A percentile compares a stretch with the other conserved stretches of the same genome.
phyloP scores from a whole-genome alignment of 164 flowering plant species.

The Piper betle region DNA sequence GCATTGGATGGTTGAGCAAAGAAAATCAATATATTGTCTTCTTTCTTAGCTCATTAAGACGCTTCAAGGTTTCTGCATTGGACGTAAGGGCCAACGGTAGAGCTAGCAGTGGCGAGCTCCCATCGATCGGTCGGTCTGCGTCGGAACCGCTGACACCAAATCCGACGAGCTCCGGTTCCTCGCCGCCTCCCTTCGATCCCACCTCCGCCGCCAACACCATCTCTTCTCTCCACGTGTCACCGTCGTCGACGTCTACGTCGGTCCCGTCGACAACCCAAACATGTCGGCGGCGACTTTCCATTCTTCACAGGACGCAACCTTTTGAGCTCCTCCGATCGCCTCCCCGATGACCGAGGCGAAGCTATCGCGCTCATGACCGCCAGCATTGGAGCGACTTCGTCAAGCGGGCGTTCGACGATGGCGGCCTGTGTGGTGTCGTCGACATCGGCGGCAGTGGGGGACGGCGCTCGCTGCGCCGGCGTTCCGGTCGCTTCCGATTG shows the following conservation, averaged over 20 bases:
- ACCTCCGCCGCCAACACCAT: slow-evolving; percentile 26
- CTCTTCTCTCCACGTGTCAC: slow-evolving; percentile 21
- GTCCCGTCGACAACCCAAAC: slow-evolving; percentile 21
- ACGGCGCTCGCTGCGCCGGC: slow-evolving; percentile 65
- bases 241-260: slow-evolving; percentile 84
- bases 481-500: slow-evolving; percentile 61
- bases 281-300: slow-evolving; percentile 27
- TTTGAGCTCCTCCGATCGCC: slow-evolving; percentile 27
- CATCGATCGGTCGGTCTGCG: too few relatives aligned
- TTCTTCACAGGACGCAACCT: slow-evolving; percentile 57
- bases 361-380: slow-evolving; percentile 62
- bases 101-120: too few relatives aligned
- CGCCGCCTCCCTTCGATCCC: slow-evolving; percentile 38
- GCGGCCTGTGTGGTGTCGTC: slow-evolving; percentile 50
- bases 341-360: slow-evolving; percentile 71
- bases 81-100: too few relatives aligned
- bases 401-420: slow-evolving; percentile 22
- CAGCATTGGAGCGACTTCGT: slow-evolving; percentile 41
- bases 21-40: too few relatives aligned
- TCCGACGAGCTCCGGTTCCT: slow-evolving; percentile 72
- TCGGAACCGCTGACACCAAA: slow-evolving; percentile 84
- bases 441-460: slow-evolving; percentile 98
- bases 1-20: too few relatives aligned
- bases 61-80: too few relatives aligned
- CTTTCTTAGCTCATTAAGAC: too few relatives aligned